Evolutionary conservation across 352 stramenopile species (phyloP).

Genomic region (Globisporangium barbulae): DNA sequence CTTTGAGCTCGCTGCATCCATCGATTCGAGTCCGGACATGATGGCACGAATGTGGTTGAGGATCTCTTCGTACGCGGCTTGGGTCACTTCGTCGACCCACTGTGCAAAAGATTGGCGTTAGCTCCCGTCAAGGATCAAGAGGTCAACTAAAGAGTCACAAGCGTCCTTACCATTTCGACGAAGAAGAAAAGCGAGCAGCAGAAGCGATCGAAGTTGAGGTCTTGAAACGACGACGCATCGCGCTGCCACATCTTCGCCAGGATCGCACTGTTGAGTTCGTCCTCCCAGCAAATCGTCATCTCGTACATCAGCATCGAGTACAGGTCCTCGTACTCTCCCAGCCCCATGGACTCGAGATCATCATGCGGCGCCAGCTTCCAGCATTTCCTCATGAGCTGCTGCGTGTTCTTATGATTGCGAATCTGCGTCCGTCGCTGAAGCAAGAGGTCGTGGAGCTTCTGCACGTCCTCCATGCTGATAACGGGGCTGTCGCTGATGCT

Average conservation of each 20-base stretch:
- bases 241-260: constrained; percentile 49
- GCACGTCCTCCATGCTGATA: constrained; percentile 30
- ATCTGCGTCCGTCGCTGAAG: constrained; percentile 45
- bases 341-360: constrained; percentile 19
- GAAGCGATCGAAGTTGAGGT: constrained; percentile 50
- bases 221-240: constrained; percentile 28
- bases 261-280: constrained; percentile 42
- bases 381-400: constrained; percentile 36
- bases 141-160: background rate
- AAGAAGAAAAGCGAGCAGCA: constrained; percentile 61
- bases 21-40: constrained; percentile 15
- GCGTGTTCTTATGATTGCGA: constrained; percentile 32
- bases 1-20: background rate
- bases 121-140: background rate
- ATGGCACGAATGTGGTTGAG: constrained; percentile 21
- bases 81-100: background rate
- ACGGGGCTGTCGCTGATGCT: background rate
- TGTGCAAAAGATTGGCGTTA: background rate
- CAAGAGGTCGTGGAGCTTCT: constrained; percentile 35
- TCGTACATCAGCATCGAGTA: constrained; percentile 57
- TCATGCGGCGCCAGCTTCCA: constrained; percentile 28
- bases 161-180: constrained; percentile 38
- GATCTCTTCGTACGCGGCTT: constrained; percentile 5
- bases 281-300: constrained; percentile 61
- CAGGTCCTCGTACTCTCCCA: constrained; percentile 39